Percentiles rank a stretch among this genome's conserved stretches.
Evolutionary conservation across 1,284 basidiomycete genomes (phyloP).

Genomic region (Jaminaea rosea): DNA sequence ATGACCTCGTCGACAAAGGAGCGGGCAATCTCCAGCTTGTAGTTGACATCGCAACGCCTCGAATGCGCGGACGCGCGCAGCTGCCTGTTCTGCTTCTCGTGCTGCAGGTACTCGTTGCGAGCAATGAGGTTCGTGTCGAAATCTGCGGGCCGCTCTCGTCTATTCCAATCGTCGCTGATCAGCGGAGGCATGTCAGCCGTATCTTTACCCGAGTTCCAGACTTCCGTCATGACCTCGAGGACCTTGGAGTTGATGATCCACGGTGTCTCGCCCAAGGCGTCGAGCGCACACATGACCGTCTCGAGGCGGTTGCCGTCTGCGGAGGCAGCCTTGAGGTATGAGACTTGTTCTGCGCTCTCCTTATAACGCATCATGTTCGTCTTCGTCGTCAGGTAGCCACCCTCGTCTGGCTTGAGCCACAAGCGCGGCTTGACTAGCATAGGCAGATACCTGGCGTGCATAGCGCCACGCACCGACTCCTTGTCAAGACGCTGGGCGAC

Average conservation of each 20-base stretch:
- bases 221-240: constrained; percentile 63
- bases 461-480: constrained; percentile 64
- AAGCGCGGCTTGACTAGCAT: constrained; percentile 88
- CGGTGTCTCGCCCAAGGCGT: constrained; percentile 79
- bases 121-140: constrained; percentile 61
- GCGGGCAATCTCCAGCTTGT: constrained; percentile 92
- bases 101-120: constrained; percentile 57
- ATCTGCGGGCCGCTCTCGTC: constrained; percentile 53
- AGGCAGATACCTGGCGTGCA: constrained; percentile 87
- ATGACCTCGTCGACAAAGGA: constrained; percentile 78
- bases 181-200: constrained; percentile 49
- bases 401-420: constrained; percentile 70
- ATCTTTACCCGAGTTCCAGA: constrained; percentile 65
- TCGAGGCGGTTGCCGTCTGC: constrained; percentile 69
- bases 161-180: background rate
- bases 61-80: constrained; percentile 55
- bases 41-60: constrained; percentile 85
- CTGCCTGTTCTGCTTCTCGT: constrained; percentile 55
- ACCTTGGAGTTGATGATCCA: constrained; percentile 78
- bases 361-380: constrained; percentile 72
- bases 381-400: constrained; percentile 62
- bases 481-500: constrained; percentile 70
- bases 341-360: constrained; percentile 75
- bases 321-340: constrained; percentile 70
- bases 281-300: constrained; percentile 75